Evolutionary conservation across 2,329 filamentous ascomycete species (phyloP), one percentile per base, ranked within the genome.

Genomic region (Pezicula rhizophila): DNA sequence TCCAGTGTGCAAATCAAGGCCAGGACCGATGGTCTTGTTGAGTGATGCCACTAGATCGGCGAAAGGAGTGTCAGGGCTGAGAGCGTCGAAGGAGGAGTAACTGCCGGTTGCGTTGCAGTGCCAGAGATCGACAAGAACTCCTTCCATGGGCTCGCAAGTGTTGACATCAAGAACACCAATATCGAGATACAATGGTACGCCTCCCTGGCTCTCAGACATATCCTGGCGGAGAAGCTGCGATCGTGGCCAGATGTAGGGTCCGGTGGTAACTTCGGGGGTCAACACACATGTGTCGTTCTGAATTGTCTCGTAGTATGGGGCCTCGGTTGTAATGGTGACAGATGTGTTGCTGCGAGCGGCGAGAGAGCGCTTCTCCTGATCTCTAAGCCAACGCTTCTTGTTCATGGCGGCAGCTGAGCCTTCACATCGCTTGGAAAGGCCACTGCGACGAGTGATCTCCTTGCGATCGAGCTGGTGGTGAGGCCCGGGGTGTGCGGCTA

Each of bases 121-220:
- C 76, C 76, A 80, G 55, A 78, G 70, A 58, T 79, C 75, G 12
- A 79, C 61, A 48, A 68, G 73, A 8, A 69, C 69, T 45, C 71
- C 60, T 1, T 70, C 66, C 2, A 78, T 66, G 4, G 72, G 70
- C 61, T 77, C 64, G 64, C 76, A 79, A 8, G 75, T 78, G 50
- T 71, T 67, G 42, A 75, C 68, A 50, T 80, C 75, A 47, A 79
- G 68, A 45, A 79, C 65, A 57, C 78, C 75, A 53, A 76, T 70
- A 56, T 77, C 75, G 8, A 78, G 61, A 2, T 68, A 69, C 20
- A 78, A 61, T 20, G 69, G 66, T 23, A 80, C 66, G 44, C 76
- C 77, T 11, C 55, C 52, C 57, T 78, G 66, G 17, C 65, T 64
- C 37, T 77, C 74, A 18, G 64, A 67, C 39, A 79, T 63, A 52